Evolutionary conservation across 495 filamentous ascomycete species (phyloP).

Genomic region (Xylaria nigripes): DNA sequence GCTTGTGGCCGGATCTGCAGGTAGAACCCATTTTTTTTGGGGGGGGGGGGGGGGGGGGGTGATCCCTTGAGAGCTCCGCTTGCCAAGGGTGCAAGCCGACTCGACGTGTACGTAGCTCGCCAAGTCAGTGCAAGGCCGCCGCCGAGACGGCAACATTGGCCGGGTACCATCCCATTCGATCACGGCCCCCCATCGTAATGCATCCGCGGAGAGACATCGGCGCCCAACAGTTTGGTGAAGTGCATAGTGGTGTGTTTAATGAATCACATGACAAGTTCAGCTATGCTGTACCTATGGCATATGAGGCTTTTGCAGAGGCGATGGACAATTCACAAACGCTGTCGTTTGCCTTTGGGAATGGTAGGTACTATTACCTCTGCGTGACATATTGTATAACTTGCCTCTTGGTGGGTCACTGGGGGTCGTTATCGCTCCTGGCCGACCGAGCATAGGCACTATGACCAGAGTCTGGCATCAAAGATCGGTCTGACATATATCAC

Average conservation of each 20-base stretch:
- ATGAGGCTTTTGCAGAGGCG: neutral
- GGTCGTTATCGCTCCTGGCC: no score
- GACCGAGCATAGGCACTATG: no score
- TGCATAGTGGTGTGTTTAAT: neutral
- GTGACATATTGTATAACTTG: no score
- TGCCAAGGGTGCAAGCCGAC: constrained; percentile 4
- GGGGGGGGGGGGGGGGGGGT: neutral
- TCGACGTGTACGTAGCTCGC: constrained; percentile 7
- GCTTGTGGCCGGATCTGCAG: constrained; percentile 1
- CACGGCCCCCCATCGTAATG: constrained; percentile 3
- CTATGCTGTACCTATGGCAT: neutral
- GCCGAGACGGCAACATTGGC: constrained; percentile 5
- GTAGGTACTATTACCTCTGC: no score
- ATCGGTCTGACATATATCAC: neutral
- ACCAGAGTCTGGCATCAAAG: neutral
- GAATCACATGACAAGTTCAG: constrained; percentile 4
- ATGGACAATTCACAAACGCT: no score
- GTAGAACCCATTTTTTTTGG: neutral
- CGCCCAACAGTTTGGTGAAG: constrained; percentile 4
- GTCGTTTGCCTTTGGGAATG: neutral
- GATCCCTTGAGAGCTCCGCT: neutral
- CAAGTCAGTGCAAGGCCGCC: constrained; percentile 6
- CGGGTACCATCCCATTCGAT: constrained; percentile 11
- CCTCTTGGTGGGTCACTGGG: no score
- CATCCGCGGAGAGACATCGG: constrained; percentile 3